Base-by-base conservation (phyloP, 2,329 filamentous ascomycete genomes). In the Plenodomus lindquistii region DNA sequence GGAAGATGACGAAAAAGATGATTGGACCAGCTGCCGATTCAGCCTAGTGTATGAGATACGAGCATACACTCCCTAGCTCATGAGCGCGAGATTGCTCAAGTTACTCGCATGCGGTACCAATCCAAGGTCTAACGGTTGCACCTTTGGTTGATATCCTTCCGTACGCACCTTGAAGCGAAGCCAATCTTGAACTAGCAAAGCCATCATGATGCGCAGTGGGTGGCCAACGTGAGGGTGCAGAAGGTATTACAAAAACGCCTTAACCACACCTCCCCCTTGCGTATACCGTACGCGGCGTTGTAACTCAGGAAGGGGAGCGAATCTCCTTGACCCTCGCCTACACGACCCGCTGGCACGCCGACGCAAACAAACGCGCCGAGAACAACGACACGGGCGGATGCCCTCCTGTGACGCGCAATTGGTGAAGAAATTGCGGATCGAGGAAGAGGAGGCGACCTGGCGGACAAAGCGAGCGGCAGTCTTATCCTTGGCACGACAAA, bases 81-180 rank as follows among this genome's bases (percentile, higher is more conserved):
- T 42, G 40, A 42, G 40, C 40, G 40, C 29, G 19, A 42, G 40
- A 37, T 42, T 19, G 40, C 40, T 42, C 40, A 31, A 15, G 5
- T 42, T 42, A 31, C 40, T 42, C 40, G 27, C 40, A 42, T 31
- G 40, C 34, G 40, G 34, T 9, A 18, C 18, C 17, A 10, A 31
- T 31, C 40, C 22, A 24, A 6, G 10, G 22, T 24, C 22, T 10
- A 24, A 5, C 22, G 22, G 22, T 24, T 10, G 10, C 6, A 24
- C 22, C 5, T 24, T 24, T 24, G 22, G 22, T 24, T 10, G 22
- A 24, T 6, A 24, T 24, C 22, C 22, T 24, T 24, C 22, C 22
- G 22, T 24, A 10, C 22, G 10, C 22, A 24, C 10, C 22, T 6
- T 24, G 22, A 24, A 10, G 22, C 5, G 6, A 24, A 24, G 22